These are phyloP conservation scores for Xylariaceae sp. DNA, from an alignment of 2,329 filamentous ascomycete species.

Conservation along the genomic window DNA sequence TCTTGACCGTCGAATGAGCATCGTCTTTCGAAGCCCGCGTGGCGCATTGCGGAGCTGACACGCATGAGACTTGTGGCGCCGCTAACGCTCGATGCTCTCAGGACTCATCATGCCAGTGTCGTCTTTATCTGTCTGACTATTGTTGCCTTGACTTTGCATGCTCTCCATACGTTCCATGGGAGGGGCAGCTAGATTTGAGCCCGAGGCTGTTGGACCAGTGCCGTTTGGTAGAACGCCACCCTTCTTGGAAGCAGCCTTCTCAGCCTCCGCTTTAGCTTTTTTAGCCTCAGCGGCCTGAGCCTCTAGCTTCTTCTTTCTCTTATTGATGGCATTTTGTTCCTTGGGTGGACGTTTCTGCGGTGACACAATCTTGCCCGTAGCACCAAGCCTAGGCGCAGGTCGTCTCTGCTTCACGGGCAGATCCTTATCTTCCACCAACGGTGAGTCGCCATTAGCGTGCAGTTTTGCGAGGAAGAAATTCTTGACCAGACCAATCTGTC, in stretches of 20 bases:
- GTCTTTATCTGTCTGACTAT: conserved; percentile 65
- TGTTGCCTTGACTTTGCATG: conserved; percentile 52
- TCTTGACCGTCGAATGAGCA: too few species aligned
- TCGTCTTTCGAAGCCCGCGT: too few species aligned
- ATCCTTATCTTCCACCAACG: conserved; percentile 90
- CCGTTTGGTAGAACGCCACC: conserved; percentile 36
- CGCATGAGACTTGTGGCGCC: too few species aligned
- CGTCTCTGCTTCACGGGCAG: conserved; percentile 86
- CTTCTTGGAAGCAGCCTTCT: conserved; percentile 47
- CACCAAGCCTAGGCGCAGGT: conserved; percentile 60
- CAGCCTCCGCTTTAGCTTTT: conserved; percentile 32
- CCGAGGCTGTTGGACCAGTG: conserved; percentile 29
- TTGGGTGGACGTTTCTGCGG: conserved; percentile 78
- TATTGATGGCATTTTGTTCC: conserved; percentile 77
- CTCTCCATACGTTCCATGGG: conserved; percentile 57
- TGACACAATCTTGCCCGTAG: conserved; percentile 80
- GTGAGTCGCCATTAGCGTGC: conserved; percentile 75
- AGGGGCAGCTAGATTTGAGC: conserved; percentile 24
- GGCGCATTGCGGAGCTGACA: too few species aligned
- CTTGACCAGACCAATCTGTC: conserved; percentile 82
- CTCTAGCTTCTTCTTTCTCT: conserved; percentile 81
- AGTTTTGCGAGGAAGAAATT: conserved; percentile 90
- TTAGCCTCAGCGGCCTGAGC: conserved; percentile 49
- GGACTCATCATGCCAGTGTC: conserved; percentile 80
- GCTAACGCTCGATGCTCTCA: conserved; percentile 61